Evolutionary conservation across 139 green algal genomes (phyloP), one percentile per base, ranked within the genome.

Genomic region (Nannochloris sp.): DNA sequence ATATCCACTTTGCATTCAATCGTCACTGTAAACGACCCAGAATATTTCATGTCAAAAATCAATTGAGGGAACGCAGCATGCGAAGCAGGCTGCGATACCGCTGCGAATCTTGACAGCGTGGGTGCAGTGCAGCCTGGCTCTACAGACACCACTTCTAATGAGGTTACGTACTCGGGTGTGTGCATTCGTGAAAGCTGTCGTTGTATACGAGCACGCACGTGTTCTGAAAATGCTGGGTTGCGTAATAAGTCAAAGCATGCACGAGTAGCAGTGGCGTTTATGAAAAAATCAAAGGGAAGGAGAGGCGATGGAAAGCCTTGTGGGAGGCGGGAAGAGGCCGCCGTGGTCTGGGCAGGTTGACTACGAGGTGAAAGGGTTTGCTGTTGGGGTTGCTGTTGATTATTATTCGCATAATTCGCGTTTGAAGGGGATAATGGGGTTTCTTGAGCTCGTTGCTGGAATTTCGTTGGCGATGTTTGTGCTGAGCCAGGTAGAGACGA

Each of bases 1-100:
- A 80, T 55, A 46, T 85, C 72, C 31, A 85, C 54, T 38, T 84
- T 81, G 5, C 57, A 37, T 58, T 81, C 75, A 3, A 85, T 59
- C 0, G 65, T 63, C 24, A 85, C 37, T 3, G 58, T 67, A n/a
- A 81, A 70, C 13, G 59, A 45, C 14, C 79, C 78, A 32, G 56
- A 30, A 45, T 80, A 85, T 19, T 65, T 60, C 29, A 85, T 37
- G 54, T 85, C 76, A 39, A 85, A 77, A 3, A 81, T 32, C 12
- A 78, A 19, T 54, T 85, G 79, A 4, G 79, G 79, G 64, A 68
- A 83, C 12, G n/a, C n/a, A 84, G 56, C 15, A 44, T 48, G 19
- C 32, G 14, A 15, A n/a, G 13, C 39, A 4, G 76, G 79, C 32
- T 54, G 51, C 23, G 79, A 71, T 54, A 85, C 39, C 25, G 72